Evolutionary conservation across 2,329 filamentous ascomycete genomes (phyloP).

Genomic region (Ophiostoma sp.): DNA sequence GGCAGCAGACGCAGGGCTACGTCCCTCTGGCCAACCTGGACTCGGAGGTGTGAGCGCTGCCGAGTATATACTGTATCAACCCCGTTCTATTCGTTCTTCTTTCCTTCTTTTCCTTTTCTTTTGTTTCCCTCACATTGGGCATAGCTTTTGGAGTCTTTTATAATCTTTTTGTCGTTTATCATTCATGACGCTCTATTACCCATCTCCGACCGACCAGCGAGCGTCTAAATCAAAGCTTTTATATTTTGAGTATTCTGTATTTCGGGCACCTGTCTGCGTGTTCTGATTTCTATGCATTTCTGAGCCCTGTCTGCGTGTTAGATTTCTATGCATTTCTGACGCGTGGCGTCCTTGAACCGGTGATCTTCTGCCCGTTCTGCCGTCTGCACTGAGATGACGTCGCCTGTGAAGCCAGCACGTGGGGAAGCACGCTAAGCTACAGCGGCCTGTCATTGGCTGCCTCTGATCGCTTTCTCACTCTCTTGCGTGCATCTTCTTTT

Average conservation of each 20-base stretch:
- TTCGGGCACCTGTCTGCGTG: background rate
- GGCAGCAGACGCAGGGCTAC: slow-evolving; percentile 50
- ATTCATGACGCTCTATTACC: background rate
- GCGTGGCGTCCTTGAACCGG: background rate
- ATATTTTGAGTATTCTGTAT: background rate
- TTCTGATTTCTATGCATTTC: background rate
- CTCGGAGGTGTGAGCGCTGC: slow-evolving; percentile 17
- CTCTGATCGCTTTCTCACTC: background rate
- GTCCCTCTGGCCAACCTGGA: slow-evolving; percentile 54
- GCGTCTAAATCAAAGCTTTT: background rate
- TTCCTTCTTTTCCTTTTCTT: slow-evolving; percentile 8
- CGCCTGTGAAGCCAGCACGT: background rate
- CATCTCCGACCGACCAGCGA: background rate
- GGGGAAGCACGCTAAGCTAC: background rate
- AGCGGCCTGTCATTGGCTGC: background rate
- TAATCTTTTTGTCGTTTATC: background rate
- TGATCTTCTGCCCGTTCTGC: background rate
- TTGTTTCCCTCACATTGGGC: slow-evolving; percentile 11
- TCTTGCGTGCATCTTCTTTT: background rate
- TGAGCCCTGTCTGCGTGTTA: too few species aligned
- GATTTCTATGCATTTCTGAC: background rate
- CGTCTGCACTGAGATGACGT: background rate
- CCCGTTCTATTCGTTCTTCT: background rate
- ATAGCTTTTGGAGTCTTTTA: slow-evolving; percentile 7
- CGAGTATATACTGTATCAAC: too few species aligned